These are phyloP conservation scores for Colletotrichum sp. DNA, from an alignment of 2,329 filamentous ascomycete species.

Conservation along the genomic window DNA sequence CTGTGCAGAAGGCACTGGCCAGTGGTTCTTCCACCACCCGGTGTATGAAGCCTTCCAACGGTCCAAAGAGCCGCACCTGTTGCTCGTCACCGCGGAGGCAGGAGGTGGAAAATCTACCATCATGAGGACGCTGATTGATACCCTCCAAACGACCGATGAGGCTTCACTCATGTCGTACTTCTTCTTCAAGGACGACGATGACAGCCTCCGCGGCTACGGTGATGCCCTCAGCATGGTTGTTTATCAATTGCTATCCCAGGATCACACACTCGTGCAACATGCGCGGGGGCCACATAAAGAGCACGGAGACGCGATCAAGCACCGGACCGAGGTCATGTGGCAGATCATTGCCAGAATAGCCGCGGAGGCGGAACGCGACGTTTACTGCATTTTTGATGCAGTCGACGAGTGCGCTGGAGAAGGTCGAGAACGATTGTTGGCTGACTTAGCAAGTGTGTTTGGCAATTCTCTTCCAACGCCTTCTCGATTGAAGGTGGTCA, in stretches of 20 bases:
- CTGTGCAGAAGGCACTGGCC: not conserved
- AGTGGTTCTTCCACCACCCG: not conserved
- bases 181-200: not conserved
- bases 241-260: not conserved
- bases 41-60: not conserved
- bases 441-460: not conserved
- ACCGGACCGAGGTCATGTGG: not conserved
- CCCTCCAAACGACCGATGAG: not conserved
- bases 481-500: not conserved
- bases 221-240: not conserved
- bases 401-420: not conserved
- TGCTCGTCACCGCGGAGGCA: not conserved
- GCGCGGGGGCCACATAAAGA: not conserved
- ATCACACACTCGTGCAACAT: not conserved
- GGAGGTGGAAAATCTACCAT: not conserved
- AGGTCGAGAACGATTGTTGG: not conserved
- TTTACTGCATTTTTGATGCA: not conserved
- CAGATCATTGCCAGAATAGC: not conserved
- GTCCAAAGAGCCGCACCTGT: not conserved
- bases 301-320: not conserved
- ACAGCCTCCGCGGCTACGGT: not conserved
- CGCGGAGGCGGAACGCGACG: not conserved
- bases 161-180: not conserved
- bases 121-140: not conserved
- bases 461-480: rapidly evolving